phyloP scores from a whole-genome alignment of 2,329 filamentous ascomycete species.

The Leptographium lundbergii region DNA sequence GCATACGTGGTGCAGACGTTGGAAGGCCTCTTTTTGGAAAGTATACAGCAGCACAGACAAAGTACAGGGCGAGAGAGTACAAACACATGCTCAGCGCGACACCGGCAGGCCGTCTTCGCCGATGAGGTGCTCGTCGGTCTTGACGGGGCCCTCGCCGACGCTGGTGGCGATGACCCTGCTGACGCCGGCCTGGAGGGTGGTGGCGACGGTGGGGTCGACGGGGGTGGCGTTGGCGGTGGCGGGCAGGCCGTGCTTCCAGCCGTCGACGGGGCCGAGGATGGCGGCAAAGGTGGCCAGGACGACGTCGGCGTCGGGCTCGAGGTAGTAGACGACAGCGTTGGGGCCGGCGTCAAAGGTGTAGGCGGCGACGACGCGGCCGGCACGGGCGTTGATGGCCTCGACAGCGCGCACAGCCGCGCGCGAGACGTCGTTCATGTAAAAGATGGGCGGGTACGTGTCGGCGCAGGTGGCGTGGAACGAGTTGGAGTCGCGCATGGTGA shows the following conservation, averaged over 20 bases:
- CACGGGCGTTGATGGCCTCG: constrained; percentile 72
- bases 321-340: constrained; percentile 93
- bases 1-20: not conserved
- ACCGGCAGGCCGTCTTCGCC: constrained; percentile 46
- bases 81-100: not conserved
- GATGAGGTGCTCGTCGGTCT: constrained; percentile 66
- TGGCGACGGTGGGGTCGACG: constrained; percentile 52
- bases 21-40: not conserved
- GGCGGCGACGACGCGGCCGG: constrained; percentile 69
- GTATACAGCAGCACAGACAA: not conserved
- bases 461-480: constrained; percentile 91
- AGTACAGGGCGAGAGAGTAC: not conserved
- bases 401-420: constrained; percentile 78
- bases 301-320: constrained; percentile 59
- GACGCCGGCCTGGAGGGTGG: constrained; percentile 62
- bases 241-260: constrained; percentile 53
- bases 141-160: constrained; percentile 79
- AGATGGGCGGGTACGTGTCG: constrained; percentile 94
- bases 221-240: constrained; percentile 39
- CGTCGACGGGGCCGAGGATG: constrained; percentile 48
- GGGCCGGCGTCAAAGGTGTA: constrained; percentile 98
- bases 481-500: constrained; percentile 96
- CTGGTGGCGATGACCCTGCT: constrained; percentile 82
- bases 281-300: constrained; percentile 71
- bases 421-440: constrained; percentile 94